Evolutionary conservation across 805 yeast species (phyloP).

Genomic region (Soucietia sequanensis): DNA sequence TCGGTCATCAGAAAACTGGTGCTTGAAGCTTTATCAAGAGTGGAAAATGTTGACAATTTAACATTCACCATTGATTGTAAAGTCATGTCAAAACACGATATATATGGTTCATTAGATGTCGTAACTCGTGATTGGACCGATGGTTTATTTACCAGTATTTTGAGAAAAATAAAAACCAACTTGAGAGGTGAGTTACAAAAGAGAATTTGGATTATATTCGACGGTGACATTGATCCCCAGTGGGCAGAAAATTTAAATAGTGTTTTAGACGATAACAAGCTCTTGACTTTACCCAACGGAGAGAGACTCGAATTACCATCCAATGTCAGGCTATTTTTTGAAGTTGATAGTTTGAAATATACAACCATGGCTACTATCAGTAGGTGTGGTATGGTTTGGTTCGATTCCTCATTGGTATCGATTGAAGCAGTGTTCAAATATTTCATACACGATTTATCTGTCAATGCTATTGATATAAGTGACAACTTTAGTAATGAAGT

Average conservation of each 20-base stretch:
- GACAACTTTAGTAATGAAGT: constrained; percentile 8
- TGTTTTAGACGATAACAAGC: constrained; percentile 82
- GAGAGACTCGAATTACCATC: constrained; percentile 71
- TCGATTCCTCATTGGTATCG: constrained; percentile 38
- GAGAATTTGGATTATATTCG: constrained; percentile 77
- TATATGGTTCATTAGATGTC: constrained; percentile 71
- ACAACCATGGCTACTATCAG: constrained; percentile 92
- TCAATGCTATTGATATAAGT: constrained; percentile 5
- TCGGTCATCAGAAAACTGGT: constrained; percentile 52
- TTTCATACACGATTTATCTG: constrained; percentile 16
- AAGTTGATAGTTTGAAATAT: constrained; percentile 59
- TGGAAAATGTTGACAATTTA: constrained; percentile 36
- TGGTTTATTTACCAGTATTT: constrained; percentile 70
- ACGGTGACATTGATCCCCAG: constrained; percentile 90
- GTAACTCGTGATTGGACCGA: constrained; percentile 91
- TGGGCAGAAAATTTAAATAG: constrained; percentile 93
- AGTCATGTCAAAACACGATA: constrained; percentile 58
- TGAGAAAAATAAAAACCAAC: constrained; percentile 58
- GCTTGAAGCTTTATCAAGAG: constrained; percentile 38
- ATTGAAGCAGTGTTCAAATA: constrained; percentile 13
- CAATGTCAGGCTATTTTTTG: constrained; percentile 69
- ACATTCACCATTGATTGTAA: constrained; percentile 68
- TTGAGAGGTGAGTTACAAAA: constrained; percentile 56
- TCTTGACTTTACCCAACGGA: constrained; percentile 84
- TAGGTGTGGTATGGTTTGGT: constrained; percentile 87